Percentiles rank a stretch among this genome's conserved stretches.
phyloP scores from a whole-genome alignment of 2,329 filamentous ascomycete genomes.

The Parascedosporium putredinis region DNA sequence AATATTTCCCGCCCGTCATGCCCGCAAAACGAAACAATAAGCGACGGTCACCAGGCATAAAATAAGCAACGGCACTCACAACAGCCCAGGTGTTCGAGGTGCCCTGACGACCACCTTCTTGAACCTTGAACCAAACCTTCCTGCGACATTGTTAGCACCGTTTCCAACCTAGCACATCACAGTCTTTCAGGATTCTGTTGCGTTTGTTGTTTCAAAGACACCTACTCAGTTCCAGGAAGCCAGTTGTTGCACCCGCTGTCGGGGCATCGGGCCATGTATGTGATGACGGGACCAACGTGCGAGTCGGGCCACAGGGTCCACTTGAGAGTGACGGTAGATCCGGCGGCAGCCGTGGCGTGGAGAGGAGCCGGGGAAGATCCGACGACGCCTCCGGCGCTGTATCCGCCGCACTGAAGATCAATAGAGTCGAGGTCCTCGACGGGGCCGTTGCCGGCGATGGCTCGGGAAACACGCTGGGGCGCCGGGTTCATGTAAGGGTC shows the following conservation, averaged over 20 bases:
- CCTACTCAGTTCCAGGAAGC: constrained; percentile 24
- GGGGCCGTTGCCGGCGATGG: constrained; percentile 48
- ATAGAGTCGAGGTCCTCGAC: constrained; percentile 39
- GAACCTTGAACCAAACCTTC: constrained; percentile 9
- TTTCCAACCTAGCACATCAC: no score
- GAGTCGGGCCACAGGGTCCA: constrained; percentile 44
- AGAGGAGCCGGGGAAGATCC: constrained; percentile 42
- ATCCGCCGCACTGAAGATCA: constrained; percentile 47
- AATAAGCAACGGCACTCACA: constrained; percentile 19
- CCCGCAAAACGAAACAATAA: no score
- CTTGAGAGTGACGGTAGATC: constrained; percentile 38
- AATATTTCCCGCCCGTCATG: no score
- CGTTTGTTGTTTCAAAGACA: no score
- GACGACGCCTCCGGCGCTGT: constrained; percentile 33
- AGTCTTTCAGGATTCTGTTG: no score
- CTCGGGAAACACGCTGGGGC: constrained; percentile 44
- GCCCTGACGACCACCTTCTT: constrained; percentile 35
- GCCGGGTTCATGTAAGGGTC: constrained; percentile 33
- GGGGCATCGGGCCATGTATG: constrained; percentile 50
- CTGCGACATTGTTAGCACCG: no score
- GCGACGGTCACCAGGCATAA: background rate
- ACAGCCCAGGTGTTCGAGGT: constrained; percentile 38
- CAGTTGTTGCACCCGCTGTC: constrained; percentile 18
- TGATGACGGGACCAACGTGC: constrained; percentile 44
- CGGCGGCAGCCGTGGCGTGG: constrained; percentile 41